A percentile compares a stretch with the other conserved stretches of the same genome.
Evolutionary conservation across 768 basidiomycete species (phyloP).

Genomic region (Russula olivacea): DNA sequence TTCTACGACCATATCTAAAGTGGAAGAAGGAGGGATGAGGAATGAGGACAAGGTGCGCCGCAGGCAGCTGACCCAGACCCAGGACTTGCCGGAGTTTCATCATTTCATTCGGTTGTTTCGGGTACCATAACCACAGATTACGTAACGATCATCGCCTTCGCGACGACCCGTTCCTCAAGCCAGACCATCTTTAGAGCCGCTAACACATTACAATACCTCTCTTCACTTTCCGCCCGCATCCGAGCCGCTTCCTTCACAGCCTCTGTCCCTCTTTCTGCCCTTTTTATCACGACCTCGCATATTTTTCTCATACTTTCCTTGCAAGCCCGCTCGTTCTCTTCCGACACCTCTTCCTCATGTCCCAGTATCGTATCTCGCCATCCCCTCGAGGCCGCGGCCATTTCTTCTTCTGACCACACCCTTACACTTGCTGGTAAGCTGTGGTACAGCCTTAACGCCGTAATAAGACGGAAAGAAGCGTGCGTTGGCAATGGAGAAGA

Average conservation of each 20-base stretch:
- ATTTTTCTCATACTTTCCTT: slow-evolving; percentile 34
- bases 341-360: slow-evolving; percentile 27
- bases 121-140: neutral
- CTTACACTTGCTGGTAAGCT: slow-evolving; percentile 32
- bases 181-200: slow-evolving; percentile 47
- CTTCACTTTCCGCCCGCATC: slow-evolving; percentile 27
- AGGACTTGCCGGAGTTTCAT: too few species aligned
- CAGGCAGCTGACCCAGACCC: too few species aligned
- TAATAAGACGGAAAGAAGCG: slow-evolving; percentile 76
- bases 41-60: neutral
- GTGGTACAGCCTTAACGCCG: slow-evolving; percentile 62
- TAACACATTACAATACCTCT: slow-evolving; percentile 10
- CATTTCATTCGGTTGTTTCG: too few species aligned
- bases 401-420: slow-evolving; percentile 24
- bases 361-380: slow-evolving; percentile 52
- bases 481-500: slow-evolving; percentile 51
- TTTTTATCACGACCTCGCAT: slow-evolving; percentile 39
- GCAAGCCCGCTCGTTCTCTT: slow-evolving; percentile 31
- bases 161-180: slow-evolving; percentile 55
- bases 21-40: neutral
- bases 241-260: slow-evolving; percentile 34
- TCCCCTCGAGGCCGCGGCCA: slow-evolving; percentile 33
- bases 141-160: slow-evolving; percentile 36
- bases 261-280: slow-evolving; percentile 49
- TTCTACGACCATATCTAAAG: slow-evolving; percentile 55